Conservation (phyloP, 495 filamentous ascomycete species). For the Terfezia claveryi region DNA sequence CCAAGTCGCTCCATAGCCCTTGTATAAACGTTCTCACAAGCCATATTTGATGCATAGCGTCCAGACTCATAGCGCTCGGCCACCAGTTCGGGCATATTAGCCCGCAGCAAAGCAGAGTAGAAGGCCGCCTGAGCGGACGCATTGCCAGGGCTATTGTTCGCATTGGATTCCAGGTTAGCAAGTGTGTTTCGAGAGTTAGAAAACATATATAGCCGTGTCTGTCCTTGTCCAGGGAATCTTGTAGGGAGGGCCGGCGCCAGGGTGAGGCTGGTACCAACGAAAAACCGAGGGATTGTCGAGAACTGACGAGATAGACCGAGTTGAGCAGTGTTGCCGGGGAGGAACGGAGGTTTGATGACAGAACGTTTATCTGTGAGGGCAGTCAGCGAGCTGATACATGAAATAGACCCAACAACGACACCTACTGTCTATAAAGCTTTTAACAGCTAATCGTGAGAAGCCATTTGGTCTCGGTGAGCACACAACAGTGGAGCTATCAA, state of each 20-base stretch:
- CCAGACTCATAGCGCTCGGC: slow-evolving; percentile 72
- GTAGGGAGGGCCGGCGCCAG: neutral
- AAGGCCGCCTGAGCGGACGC: slow-evolving; percentile 76
- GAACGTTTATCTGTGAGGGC: no score
- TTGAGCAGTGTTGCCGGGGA: neutral
- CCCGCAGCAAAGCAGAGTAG: slow-evolving; percentile 72
- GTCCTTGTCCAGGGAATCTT: neutral
- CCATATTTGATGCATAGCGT: slow-evolving; percentile 54
- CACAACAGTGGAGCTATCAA: no score
- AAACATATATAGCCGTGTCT: neutral
- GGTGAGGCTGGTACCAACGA: neutral
- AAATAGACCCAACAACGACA: no score
- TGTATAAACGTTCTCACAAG: slow-evolving; percentile 50
- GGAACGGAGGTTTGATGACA: no score
- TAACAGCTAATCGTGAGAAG: no score
- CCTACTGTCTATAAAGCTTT: no score
- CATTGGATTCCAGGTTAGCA: slow-evolving; percentile 42
- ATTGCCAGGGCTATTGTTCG: slow-evolving; percentile 75
- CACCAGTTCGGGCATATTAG: slow-evolving; percentile 79
- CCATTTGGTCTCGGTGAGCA: no score
- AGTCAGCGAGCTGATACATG: no score
- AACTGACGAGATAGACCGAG: neutral
- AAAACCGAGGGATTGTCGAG: neutral
- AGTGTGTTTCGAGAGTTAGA: neutral
- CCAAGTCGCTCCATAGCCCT: slow-evolving; percentile 49